A percentile compares a stretch with the other conserved stretches of the same genome.
Conservation (phyloP, 2,329 filamentous ascomycete genomes). For the Lachnellula suecica region DNA sequence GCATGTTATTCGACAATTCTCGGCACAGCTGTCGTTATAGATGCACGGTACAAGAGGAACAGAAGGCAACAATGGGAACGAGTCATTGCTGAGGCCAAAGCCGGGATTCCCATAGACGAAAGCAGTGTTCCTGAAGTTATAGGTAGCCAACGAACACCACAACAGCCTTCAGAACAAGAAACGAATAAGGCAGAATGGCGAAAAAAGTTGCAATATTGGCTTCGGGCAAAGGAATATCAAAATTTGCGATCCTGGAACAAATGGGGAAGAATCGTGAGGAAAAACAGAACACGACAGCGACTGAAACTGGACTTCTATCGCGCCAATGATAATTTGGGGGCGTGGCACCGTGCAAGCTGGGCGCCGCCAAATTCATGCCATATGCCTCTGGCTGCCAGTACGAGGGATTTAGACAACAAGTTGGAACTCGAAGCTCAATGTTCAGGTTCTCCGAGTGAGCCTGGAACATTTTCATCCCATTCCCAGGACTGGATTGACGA, state of each 20-base stretch:
- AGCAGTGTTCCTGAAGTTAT: not conserved
- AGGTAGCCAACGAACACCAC: not conserved
- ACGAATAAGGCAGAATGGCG: too few species aligned
- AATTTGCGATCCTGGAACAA: too few species aligned
- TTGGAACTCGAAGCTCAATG: too few species aligned
- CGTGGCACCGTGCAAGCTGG: not conserved
- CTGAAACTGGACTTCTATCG: not conserved
- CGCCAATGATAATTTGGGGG: not conserved
- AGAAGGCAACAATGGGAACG: constrained; percentile 60
- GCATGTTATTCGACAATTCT: constrained; percentile 68
- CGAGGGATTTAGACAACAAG: not conserved
- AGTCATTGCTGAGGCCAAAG: constrained; percentile 53
- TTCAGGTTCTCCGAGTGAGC: too few species aligned
- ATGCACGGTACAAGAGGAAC: constrained; percentile 58
- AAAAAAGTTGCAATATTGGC: too few species aligned
- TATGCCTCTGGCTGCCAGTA: not conserved
- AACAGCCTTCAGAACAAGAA: too few species aligned
- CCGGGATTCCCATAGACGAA: constrained; percentile 13
- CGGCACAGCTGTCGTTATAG: constrained; percentile 62
- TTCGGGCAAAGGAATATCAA: too few species aligned
- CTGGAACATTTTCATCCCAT: too few species aligned
- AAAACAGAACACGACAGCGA: too few species aligned
- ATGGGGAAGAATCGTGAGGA: too few species aligned
- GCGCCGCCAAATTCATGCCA: not conserved
- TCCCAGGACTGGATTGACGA: constrained; percentile 9